Conservation (phyloP, 2,329 filamentous ascomycete species). For the Botrytis porri region DNA sequence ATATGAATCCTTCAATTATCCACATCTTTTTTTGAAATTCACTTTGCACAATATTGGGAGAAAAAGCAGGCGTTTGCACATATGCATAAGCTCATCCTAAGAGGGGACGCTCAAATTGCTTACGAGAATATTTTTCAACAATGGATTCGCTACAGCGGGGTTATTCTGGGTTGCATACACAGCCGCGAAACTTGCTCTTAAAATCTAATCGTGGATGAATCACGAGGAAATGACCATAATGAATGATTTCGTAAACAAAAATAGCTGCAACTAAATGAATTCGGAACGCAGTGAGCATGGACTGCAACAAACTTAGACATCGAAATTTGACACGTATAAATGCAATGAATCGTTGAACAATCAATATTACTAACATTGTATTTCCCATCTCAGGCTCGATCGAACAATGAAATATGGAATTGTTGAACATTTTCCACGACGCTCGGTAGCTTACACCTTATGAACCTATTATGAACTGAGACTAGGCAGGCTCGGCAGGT, state of each 20-base stretch:
- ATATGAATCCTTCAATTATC: not conserved
- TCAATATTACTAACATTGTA: not conserved
- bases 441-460: not conserved
- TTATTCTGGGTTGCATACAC: slow-evolving; percentile 18
- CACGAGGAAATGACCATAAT: slow-evolving; percentile 14
- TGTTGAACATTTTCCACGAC: not conserved
- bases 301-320: not conserved
- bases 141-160: slow-evolving; percentile 2
- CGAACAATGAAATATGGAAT: not conserved
- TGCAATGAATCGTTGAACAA: not conserved
- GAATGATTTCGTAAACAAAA: slow-evolving; percentile 7
- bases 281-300: not conserved
- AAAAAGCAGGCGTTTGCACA: slow-evolving; percentile 18
- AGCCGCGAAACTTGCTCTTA: slow-evolving; percentile 8
- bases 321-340: not conserved
- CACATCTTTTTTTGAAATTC: slow-evolving; percentile 1
- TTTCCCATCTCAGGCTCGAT: not conserved
- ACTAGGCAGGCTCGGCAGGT: not conserved
- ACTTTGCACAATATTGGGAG: slow-evolving; percentile 12
- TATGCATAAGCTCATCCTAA: slow-evolving; percentile 8
- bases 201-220: slow-evolving; percentile 10
- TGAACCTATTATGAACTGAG: not conserved
- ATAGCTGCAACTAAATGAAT: not conserved
- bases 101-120: not conserved
- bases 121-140: not conserved